Conservation (phyloP, 2,329 filamentous ascomycete genomes). For the Cladosporium sp. region DNA sequence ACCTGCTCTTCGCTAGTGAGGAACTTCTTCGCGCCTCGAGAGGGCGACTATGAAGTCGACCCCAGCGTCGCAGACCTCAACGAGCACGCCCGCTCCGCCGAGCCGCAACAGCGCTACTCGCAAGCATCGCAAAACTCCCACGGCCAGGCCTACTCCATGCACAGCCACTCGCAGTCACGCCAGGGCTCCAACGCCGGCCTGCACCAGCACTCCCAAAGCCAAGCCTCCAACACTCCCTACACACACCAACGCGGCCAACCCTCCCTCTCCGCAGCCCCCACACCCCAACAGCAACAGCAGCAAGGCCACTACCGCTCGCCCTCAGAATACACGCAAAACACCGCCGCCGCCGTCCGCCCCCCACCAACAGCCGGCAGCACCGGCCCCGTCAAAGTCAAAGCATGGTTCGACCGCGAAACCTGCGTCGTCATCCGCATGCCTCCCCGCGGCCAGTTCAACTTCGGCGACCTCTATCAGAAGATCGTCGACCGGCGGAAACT, state of each 20-base stretch:
- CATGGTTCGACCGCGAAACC: slow-evolving; percentile 81
- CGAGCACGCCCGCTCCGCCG: slow-evolving; percentile 66
- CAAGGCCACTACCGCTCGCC: slow-evolving; percentile 25
- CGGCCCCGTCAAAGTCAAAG: slow-evolving; percentile 76
- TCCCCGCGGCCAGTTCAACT: slow-evolving; percentile 63
- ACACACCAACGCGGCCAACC: slow-evolving; percentile 19
- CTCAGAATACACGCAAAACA: slow-evolving; percentile 22
- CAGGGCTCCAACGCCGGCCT: slow-evolving; percentile 17
- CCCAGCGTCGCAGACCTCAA: slow-evolving; percentile 54
- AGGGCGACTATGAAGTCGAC: slow-evolving; percentile 92
- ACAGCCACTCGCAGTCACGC: slow-evolving; percentile 19
- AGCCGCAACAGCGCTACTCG: slow-evolving; percentile 56
- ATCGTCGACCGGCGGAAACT: slow-evolving; percentile 81
- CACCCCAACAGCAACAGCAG: slow-evolving; percentile 17
- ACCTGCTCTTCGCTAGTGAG: slow-evolving; percentile 78
- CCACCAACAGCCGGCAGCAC: slow-evolving; percentile 41
- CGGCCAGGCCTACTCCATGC: slow-evolving; percentile 19
- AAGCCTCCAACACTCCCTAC: slow-evolving; percentile 18
- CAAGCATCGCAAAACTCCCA: slow-evolving; percentile 26
- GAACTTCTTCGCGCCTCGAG: slow-evolving; percentile 83
- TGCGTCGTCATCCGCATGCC: slow-evolving; percentile 89
- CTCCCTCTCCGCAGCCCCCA: slow-evolving; percentile 13
- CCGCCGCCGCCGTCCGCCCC: slow-evolving; percentile 17
- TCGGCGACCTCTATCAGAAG: slow-evolving; percentile 74
- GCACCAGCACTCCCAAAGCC: slow-evolving; percentile 20